These are phyloP conservation scores for Venturia pyrina DNA, from an alignment of 2,329 filamentous ascomycete species.

Conservation along the genomic window DNA sequence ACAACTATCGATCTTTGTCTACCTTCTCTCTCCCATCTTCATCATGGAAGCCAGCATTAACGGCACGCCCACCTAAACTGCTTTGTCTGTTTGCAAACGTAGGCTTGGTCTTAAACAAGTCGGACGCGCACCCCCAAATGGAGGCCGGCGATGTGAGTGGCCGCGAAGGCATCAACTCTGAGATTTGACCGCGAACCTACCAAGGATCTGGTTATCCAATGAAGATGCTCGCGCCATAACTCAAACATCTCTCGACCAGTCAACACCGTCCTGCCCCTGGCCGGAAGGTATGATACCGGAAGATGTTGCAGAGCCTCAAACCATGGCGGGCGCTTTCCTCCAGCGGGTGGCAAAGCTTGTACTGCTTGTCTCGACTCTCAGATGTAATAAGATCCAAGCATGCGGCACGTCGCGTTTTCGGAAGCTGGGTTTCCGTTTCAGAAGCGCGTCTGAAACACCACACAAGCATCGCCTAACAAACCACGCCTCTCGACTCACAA, in stretches of 20 bases:
- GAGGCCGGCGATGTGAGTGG: not conserved
- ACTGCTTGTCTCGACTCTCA: not conserved
- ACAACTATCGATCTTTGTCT: not conserved
- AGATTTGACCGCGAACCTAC: not conserved
- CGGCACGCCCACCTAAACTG: not conserved
- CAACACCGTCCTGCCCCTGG: not conserved
- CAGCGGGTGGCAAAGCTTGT: not conserved
- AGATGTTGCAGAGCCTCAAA: conserved; percentile 2
- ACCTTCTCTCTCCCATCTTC: not conserved
- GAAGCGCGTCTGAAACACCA: not conserved
- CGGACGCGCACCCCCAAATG: not conserved
- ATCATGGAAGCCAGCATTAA: not conserved
- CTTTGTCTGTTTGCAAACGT: not conserved
- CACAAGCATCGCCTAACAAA: not conserved
- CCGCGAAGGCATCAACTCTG: not conserved
- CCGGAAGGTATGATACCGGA: not conserved
- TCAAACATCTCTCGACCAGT: not conserved
- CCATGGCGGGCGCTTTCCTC: not conserved
- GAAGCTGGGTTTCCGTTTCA: not conserved
- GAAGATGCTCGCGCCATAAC: not conserved
- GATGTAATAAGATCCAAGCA: not conserved
- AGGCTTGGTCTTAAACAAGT: not conserved
- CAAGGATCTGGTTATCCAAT: not conserved
- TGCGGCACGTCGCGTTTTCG: not conserved
- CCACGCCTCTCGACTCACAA: not conserved